Percentiles rank a stretch among this genome's conserved stretches.
Evolutionary conservation across 139 green algal species (phyloP).

Genomic region (Dunaliella primolecta): DNA sequence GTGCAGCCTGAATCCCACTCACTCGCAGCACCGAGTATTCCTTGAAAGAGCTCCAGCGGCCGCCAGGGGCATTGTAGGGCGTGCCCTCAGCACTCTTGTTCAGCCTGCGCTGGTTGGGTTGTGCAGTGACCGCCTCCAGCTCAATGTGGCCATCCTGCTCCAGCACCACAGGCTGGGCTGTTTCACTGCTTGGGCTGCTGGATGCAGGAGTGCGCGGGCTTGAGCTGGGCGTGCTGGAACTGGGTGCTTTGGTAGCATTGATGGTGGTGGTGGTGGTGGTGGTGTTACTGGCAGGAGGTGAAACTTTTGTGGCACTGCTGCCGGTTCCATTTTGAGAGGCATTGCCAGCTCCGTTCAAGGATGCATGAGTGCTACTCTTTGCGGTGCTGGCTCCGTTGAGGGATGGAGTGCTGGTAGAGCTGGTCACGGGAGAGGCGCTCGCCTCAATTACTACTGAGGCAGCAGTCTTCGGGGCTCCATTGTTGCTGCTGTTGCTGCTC

Average conservation of each 20-base stretch:
- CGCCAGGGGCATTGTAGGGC: constrained; percentile 60
- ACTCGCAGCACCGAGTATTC: constrained; percentile 63
- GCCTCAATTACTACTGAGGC: too few relatives aligned
- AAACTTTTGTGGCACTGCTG: neutral
- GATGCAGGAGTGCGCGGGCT: neutral
- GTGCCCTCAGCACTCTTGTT: constrained; percentile 43
- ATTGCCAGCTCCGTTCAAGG: neutral
- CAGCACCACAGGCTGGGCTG: constrained; percentile 54
- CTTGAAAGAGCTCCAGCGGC: constrained; percentile 75
- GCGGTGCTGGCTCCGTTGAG: neutral
- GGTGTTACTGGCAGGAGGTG: neutral
- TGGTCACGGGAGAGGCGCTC: too few relatives aligned
- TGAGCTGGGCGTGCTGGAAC: neutral
- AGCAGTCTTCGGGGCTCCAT: too few relatives aligned
- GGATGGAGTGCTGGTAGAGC: neutral
- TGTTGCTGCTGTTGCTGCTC: neutral
- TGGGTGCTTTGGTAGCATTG: neutral
- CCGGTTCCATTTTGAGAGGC: neutral
- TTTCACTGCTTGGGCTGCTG: constrained; percentile 11
- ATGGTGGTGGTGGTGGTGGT: constrained; percentile 5
- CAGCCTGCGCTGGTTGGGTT: neutral
- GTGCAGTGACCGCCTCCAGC: constrained; percentile 53
- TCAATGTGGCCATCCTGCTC: constrained; percentile 42
- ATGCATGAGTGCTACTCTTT: neutral
- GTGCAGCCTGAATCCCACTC: too few relatives aligned